Conservation (phyloP, 768 basidiomycete species). For the Hygrophorus russula region DNA sequence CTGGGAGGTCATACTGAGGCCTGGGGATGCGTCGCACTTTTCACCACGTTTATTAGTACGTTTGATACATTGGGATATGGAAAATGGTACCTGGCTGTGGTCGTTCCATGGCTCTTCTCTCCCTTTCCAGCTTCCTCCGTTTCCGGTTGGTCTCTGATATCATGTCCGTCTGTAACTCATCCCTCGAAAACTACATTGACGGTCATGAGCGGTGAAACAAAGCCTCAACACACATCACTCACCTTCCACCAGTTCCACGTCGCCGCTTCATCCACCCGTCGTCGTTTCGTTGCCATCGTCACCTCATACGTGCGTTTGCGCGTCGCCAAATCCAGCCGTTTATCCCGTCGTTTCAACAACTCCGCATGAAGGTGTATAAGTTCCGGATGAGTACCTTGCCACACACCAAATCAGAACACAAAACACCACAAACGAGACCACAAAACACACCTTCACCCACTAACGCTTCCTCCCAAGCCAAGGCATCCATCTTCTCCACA, state of each 20-base stretch:
- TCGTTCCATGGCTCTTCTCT: constrained; percentile 69
- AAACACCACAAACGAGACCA: constrained; percentile 1
- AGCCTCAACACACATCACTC: constrained; percentile 8
- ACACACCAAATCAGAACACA: constrained; percentile 4
- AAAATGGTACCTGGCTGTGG: constrained; percentile 52
- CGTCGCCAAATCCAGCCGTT: constrained; percentile 72
- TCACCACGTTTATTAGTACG: constrained; percentile 2
- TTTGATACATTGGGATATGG: neutral
- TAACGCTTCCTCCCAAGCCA: constrained; percentile 81
- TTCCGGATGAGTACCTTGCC: constrained; percentile 75
- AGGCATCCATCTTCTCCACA: constrained; percentile 86
- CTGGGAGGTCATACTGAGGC: constrained; percentile 26
- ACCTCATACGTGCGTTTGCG: constrained; percentile 61
- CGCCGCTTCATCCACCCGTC: constrained; percentile 59
- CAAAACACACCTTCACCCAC: constrained; percentile 57
- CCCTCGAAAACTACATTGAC: constrained; percentile 48
- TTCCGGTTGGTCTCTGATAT: constrained; percentile 86
- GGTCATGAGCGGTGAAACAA: constrained; percentile 3
- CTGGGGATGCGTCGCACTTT: constrained; percentile 54
- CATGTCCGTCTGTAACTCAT: constrained; percentile 77
- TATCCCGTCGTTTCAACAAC: constrained; percentile 66
- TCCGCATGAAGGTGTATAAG: constrained; percentile 72
- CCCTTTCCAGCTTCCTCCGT: constrained; percentile 73
- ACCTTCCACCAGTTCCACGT: constrained; percentile 94
- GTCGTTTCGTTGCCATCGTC: constrained; percentile 46